Evolutionary conservation across 176 grass and related monocot genomes (phyloP).

Genomic region (Eragrostis nindensis): DNA sequence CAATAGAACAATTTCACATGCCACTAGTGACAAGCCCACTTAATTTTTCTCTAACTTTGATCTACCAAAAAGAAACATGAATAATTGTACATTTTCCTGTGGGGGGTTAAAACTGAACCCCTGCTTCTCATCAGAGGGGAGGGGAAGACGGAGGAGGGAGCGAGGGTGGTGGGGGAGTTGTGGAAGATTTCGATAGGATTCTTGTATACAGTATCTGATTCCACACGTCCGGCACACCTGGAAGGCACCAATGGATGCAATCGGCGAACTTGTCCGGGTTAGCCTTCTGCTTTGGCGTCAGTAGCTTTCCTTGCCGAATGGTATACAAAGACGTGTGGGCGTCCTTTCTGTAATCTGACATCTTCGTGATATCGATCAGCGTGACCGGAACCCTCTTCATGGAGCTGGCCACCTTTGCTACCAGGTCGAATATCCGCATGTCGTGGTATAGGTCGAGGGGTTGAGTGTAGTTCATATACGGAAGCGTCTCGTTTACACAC

Average conservation of each 20-base stretch:
- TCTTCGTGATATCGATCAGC: constrained; percentile 80
- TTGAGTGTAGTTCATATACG: constrained; percentile 54
- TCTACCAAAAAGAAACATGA: constrained; percentile 9
- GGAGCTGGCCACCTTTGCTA: constrained; percentile 39
- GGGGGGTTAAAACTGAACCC: neutral
- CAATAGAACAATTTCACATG: constrained; percentile 38
- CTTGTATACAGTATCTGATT: constrained; percentile 76
- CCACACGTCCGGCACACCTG: constrained; percentile 86
- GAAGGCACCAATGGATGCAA: constrained; percentile 96
- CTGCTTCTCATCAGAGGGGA: constrained; percentile 36
- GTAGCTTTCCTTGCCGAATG: constrained; percentile 60
- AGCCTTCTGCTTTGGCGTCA: constrained; percentile 72
- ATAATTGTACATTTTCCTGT: constrained; percentile 6
- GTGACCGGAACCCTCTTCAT: constrained; percentile 59
- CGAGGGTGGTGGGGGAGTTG: neutral
- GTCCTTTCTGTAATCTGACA: constrained; percentile 93
- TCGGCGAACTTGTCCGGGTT: constrained; percentile 67
- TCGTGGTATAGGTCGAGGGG: constrained; percentile 59
- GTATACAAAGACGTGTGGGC: constrained; percentile 76
- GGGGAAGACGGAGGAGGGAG: neutral
- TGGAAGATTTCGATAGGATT: constrained; percentile 49
- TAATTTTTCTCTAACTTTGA: constrained; percentile 24
- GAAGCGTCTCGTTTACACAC: constrained; percentile 70
- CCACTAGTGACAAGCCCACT: constrained; percentile 32
- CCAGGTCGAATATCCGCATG: constrained; percentile 55